phyloP scores from a whole-genome alignment of 176 grass and related monocot genomes.

The Carex scoparia region DNA sequence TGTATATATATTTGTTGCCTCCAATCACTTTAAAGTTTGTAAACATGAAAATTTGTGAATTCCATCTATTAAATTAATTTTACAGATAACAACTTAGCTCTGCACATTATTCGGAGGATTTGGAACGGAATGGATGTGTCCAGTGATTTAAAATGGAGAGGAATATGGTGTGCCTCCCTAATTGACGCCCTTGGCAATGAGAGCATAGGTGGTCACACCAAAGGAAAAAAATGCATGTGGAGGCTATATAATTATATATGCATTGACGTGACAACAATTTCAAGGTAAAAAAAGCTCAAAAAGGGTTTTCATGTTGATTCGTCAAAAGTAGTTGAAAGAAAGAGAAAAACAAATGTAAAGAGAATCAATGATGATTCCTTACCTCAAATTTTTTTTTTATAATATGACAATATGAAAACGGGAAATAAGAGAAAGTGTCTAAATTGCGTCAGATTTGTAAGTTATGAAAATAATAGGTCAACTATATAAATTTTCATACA shows the following conservation, averaged over 20 bases:
- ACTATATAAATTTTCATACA: too few relatives aligned
- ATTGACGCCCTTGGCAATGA: constrained; percentile 37
- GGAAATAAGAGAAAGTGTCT: too few relatives aligned
- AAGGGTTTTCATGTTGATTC: constrained; percentile 22
- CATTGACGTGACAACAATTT: constrained; percentile 48
- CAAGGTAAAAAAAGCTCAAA: constrained; percentile 1
- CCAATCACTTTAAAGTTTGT: background rate
- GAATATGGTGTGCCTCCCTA: constrained; percentile 20
- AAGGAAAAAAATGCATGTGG: constrained; percentile 39
- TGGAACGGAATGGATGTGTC: background rate
- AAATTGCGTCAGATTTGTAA: too few relatives aligned
- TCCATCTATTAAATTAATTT: background rate
- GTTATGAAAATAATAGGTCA: too few relatives aligned
- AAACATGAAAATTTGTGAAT: background rate
- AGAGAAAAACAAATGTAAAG: constrained; percentile 1
- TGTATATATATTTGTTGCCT: too few relatives aligned
- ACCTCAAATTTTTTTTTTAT: background rate
- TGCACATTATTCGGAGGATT: background rate
- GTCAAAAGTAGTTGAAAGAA: constrained; percentile 40
- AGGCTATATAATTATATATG: constrained; percentile 43
- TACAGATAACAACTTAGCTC: background rate
- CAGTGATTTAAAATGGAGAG: background rate
- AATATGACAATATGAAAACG: background rate
- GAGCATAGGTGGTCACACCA: constrained; percentile 13
- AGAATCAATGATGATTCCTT: constrained; percentile 45